Evolutionary conservation across 495 filamentous ascomycete genomes (phyloP), one percentile per base, ranked within the genome.

Genomic region (Daldinia concentrica): DNA sequence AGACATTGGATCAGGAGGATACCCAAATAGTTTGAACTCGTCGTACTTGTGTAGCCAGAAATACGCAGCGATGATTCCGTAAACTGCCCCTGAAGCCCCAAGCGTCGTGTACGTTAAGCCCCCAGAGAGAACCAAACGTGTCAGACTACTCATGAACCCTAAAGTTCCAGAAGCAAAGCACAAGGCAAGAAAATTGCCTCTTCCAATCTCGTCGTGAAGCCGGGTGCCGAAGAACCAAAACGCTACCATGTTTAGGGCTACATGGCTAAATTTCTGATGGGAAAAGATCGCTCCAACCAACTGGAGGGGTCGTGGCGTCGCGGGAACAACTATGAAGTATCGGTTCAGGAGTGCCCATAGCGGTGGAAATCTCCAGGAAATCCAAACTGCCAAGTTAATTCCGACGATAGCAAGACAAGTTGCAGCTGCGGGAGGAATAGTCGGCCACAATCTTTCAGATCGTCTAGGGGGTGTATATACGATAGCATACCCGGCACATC

Each of bases 181-280:
- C 6, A 97, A 81, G 7, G 90, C 89, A 4, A 99, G 82, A 79
- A 98, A 97, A 66, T 89, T 87, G 41, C 90, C 93, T 19, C 95
- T 87, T 43, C 94, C 95, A 59, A 98, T 86, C 60, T 97, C 90
- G 72, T 97, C 94, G 81, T 97, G 92, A 14, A 95, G 71, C 0
- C 79, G 79, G 11, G 79, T 80, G 37, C 85, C 86, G 26, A 86
- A 66, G 68, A 88, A 77, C 80, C 81, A 86, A 1, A 87, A 74
- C 27, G 85, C 75, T 19, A 83, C 66, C 88, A 95, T 92, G 74
- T 98, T 98, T n/a, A 81, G 67, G 4, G 77, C 71, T 2, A 95
- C 76, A 80, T 99, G 95, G 24, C 64, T 63, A 54, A 89, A 60
- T 0, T 77, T 75, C 64, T 95, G 91, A 75, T 99, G 95, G 37